Evolutionary conservation across 176 grass and related monocot genomes (phyloP).

Genomic region (Zizania latifolia): DNA sequence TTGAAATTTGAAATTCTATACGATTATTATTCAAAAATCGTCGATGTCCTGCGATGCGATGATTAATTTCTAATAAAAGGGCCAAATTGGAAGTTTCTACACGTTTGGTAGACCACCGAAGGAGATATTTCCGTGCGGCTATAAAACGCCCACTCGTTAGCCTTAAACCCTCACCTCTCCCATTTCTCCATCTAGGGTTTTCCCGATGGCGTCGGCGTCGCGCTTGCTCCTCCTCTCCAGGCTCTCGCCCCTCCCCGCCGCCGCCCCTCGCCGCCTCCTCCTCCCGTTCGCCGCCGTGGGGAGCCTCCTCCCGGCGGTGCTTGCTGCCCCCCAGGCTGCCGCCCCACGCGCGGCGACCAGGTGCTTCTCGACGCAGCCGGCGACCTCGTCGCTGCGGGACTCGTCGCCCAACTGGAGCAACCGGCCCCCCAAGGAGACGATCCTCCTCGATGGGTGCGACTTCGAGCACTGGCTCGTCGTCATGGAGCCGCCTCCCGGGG

Average conservation of each 20-base stretch:
- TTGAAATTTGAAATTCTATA: not conserved
- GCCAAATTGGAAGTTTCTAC: not conserved
- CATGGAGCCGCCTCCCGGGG: constrained; percentile 63
- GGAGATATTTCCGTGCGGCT: not conserved
- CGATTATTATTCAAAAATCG: no score
- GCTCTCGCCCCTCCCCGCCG: not conserved
- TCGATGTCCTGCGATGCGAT: no score
- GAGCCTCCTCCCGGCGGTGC: not conserved
- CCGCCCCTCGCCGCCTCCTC: not conserved
- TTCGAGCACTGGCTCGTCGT: constrained; percentile 94
- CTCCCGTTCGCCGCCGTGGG: constrained; percentile 17
- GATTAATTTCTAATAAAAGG: no score
- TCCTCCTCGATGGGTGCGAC: constrained; percentile 77
- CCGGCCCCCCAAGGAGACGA: constrained; percentile 75
- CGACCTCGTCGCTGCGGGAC: constrained; percentile 61
- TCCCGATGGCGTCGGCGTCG: constrained; percentile 22
- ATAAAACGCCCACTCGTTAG: not conserved
- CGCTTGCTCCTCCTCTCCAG: constrained; percentile 14
- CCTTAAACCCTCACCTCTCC: not conserved
- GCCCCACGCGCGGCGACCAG: not conserved
- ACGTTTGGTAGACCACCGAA: no score
- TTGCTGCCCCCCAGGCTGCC: not conserved
- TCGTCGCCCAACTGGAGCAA: constrained; percentile 76
- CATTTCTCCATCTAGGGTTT: constrained; percentile 5
- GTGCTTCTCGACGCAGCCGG: constrained; percentile 47